Evolutionary conservation across 1,284 basidiomycete genomes (phyloP).

Genomic region (Papiliotrema laurentii): DNA sequence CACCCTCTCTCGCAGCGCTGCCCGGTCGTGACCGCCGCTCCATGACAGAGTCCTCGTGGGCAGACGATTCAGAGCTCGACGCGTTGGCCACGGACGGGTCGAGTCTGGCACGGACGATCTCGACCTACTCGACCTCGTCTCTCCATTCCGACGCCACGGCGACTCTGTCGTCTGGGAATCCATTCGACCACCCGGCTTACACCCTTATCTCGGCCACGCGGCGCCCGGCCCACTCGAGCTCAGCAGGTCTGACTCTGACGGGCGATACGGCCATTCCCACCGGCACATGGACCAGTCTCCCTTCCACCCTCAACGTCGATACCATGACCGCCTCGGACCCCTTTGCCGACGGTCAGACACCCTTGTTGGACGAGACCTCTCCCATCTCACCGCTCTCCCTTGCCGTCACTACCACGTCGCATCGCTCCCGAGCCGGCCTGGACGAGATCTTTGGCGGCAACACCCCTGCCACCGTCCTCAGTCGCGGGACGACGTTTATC

Average conservation of each 20-base stretch:
- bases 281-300: no score
- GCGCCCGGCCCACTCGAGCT: neutral
- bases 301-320: no score
- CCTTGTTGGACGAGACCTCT: neutral
- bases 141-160: neutral
- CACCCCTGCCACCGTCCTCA: neutral
- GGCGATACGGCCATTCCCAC: no score
- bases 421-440: neutral
- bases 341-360: neutral
- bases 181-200: conserved; percentile 9
- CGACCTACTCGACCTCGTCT: conserved; percentile 3
- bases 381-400: neutral
- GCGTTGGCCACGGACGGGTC: conserved; percentile 4
- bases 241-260: no score
- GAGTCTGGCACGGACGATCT: conserved; percentile 1
- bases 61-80: conserved; percentile 6
- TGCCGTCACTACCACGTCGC: neutral
- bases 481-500: neutral
- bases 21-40: neutral
- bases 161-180: neutral
- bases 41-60: neutral
- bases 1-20: neutral
- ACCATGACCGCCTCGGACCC: neutral
- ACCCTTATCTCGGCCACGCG: neutral
- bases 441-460: neutral